phyloP scores from a whole-genome alignment of 768 basidiomycete genomes.

The Boletus sp. region DNA sequence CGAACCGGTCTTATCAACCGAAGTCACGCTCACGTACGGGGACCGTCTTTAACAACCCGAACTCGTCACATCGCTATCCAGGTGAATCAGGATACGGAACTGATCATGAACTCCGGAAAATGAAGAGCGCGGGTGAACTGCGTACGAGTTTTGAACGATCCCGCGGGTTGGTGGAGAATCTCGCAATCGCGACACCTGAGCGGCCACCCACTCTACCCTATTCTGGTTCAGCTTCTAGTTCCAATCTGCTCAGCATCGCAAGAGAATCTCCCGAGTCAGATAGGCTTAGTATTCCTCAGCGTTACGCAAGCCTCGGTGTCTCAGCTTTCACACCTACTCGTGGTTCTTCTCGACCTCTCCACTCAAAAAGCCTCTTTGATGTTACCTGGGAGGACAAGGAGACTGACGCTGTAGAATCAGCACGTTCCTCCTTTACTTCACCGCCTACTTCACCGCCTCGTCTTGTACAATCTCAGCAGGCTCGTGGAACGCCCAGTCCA shows the following conservation, averaged over 20 bases:
- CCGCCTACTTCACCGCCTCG: constrained; percentile 31
- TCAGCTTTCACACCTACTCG: constrained; percentile 35
- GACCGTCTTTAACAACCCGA: constrained; percentile 23
- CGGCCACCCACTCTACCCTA: constrained; percentile 48
- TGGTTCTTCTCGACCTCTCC: constrained; percentile 35
- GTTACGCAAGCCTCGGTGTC: constrained; percentile 68
- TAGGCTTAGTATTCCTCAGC: constrained; percentile 41
- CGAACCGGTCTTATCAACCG: constrained; percentile 51
- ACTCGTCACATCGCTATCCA: constrained; percentile 16
- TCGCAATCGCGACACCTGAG: constrained; percentile 33
- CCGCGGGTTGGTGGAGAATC: constrained; percentile 22
- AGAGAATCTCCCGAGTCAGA: constrained; percentile 33
- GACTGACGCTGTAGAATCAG: constrained; percentile 6
- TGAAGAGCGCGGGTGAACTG: constrained; percentile 86
- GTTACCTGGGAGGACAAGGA: constrained; percentile 37
- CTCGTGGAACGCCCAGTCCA: constrained; percentile 17
- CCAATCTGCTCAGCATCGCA: constrained; percentile 50
- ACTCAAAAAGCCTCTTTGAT: constrained; percentile 50
- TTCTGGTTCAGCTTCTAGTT: constrained; percentile 63
- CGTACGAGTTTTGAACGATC: constrained; percentile 38
- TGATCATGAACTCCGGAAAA: constrained; percentile 68
- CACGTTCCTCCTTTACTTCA: constrained; percentile 24
- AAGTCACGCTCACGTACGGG: constrained; percentile 39
- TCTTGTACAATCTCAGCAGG: constrained; percentile 9
- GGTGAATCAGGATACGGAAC: constrained; percentile 43